Conservation (phyloP, 306 rosid genomes). For the Rosa lucieae region DNA sequence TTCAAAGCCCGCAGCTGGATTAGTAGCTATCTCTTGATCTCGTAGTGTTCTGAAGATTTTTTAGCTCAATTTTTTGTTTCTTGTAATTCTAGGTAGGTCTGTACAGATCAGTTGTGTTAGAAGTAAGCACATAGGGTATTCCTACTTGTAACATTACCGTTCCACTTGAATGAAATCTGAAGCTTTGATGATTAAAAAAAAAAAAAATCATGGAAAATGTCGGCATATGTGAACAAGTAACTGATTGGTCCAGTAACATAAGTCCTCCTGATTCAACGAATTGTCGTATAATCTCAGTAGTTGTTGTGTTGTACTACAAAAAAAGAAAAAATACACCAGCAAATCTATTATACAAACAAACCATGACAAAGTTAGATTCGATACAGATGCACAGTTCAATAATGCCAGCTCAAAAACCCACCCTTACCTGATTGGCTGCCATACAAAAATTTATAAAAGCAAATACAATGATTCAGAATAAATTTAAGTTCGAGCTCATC, state of each 20-base stretch:
- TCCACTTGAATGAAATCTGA: too few species aligned
- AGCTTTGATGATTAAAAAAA: too few species aligned
- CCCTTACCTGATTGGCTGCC: constrained; percentile 24
- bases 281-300: background rate
- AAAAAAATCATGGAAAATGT: constrained; percentile 25
- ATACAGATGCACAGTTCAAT: constrained; percentile 32
- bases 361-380: constrained; percentile 37
- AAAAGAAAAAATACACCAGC: too few species aligned
- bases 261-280: background rate
- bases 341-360: background rate
- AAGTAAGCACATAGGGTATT: too few species aligned
- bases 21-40: too few species aligned
- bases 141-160: too few species aligned
- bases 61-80: too few species aligned
- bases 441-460: background rate
- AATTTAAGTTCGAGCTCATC: constrained; percentile 13
- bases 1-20: too few species aligned
- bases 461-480: constrained; percentile 5
- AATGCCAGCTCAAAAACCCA: constrained; percentile 40
- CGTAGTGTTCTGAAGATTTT: too few species aligned
- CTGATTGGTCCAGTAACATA: background rate
- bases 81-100: too few species aligned
- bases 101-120: too few species aligned
- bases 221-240: constrained; percentile 54
- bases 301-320: too few species aligned